Evolutionary conservation across 164 flowering plant species (phyloP).

Genomic region (Akebia trifoliata): DNA sequence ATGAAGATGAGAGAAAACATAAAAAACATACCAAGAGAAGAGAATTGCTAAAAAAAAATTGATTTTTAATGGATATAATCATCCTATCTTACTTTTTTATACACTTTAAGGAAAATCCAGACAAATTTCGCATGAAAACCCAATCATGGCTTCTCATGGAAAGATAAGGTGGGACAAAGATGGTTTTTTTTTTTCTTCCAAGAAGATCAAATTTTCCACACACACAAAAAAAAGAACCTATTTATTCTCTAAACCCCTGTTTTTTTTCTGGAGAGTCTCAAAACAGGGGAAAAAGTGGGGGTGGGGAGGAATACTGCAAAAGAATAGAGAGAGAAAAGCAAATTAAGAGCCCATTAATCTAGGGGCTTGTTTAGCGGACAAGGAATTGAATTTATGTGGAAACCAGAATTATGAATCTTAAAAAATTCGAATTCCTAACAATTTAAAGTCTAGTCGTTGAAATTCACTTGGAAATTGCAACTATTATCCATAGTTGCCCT

Average conservation of each 20-base stretch:
- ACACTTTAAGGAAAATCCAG: neutral
- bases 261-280: too few relatives aligned
- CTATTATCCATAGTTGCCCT: too few relatives aligned
- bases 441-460: too few relatives aligned
- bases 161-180: neutral
- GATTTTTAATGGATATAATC: too few relatives aligned
- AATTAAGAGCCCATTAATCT: neutral
- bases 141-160: slow-evolving; percentile 1
- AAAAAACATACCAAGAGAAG: neutral
- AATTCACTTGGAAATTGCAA: too few relatives aligned
- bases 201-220: too few relatives aligned
- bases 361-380: neutral
- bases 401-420: neutral
- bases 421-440: too few relatives aligned
- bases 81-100: neutral
- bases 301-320: neutral
- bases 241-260: too few relatives aligned
- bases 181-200: too few relatives aligned
- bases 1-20: neutral
- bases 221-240: too few relatives aligned
- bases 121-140: neutral
- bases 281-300: neutral
- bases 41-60: neutral
- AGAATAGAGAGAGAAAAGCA: neutral
- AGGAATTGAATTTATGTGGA: neutral